Evolutionary conservation across 2,329 filamentous ascomycete genomes (phyloP).

Genomic region (Ustilaginoidea virens): DNA sequence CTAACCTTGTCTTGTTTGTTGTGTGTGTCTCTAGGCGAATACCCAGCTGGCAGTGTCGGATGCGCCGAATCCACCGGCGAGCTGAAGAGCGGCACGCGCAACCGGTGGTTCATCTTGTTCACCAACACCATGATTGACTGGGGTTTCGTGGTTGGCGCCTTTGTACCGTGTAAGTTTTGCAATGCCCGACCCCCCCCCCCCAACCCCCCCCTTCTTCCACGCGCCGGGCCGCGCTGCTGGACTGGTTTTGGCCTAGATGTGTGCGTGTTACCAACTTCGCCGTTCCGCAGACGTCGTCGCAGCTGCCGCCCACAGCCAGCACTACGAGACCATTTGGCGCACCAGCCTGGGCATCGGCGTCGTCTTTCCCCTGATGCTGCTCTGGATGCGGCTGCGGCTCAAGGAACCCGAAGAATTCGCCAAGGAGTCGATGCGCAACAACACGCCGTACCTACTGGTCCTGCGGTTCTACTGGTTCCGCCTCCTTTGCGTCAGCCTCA

Average conservation of each 20-base stretch:
- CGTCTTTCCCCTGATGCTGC: slow-evolving; percentile 57
- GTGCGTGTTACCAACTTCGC: no score
- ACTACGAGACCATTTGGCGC: slow-evolving; percentile 67
- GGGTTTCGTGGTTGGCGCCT: slow-evolving; percentile 67
- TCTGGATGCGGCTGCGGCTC: slow-evolving; percentile 56
- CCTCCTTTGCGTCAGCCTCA: slow-evolving; percentile 50
- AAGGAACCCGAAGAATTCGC: slow-evolving; percentile 68
- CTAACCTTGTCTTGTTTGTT: no score
- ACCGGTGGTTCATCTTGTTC: slow-evolving; percentile 82
- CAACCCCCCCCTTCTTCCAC: no score
- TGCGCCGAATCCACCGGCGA: slow-evolving; percentile 75
- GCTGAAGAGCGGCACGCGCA: slow-evolving; percentile 67
- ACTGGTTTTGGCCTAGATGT: no score
- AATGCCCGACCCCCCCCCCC: no score
- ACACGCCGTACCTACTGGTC: slow-evolving; percentile 39
- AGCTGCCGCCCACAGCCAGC: slow-evolving; percentile 39
- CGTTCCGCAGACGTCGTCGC: slow-evolving; percentile 30
- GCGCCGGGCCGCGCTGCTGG: no score
- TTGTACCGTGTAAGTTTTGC: slow-evolving; percentile 44
- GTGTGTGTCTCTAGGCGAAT: no score
- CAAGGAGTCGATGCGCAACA: slow-evolving; percentile 48
- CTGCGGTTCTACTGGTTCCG: slow-evolving; percentile 58
- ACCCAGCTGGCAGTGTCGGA: slow-evolving; percentile 69
- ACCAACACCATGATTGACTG: slow-evolving; percentile 77
- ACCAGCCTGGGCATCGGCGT: slow-evolving; percentile 64